Evolutionary conservation across 176 grass and related monocot genomes (phyloP).

Genomic region (Avena insularis): DNA sequence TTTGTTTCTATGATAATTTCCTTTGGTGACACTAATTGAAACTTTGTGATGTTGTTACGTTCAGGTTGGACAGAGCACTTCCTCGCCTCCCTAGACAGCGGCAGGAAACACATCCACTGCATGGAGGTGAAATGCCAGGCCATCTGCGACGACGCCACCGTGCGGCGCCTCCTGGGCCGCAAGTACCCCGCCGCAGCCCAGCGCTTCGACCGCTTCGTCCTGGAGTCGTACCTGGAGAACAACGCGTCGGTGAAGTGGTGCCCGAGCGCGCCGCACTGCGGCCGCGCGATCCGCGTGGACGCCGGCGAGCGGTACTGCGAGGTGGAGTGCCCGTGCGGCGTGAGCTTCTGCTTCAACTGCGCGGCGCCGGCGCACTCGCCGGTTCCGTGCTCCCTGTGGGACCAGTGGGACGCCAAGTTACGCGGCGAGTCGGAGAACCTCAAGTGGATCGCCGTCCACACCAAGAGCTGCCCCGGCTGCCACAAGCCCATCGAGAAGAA

Average conservation of each 20-base stretch:
- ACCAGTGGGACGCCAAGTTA: conserved; percentile 34
- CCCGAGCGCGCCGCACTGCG: conserved; percentile 24
- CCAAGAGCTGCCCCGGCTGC: conserved; percentile 28
- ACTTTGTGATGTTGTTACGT: background rate
- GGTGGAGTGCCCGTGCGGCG: conserved; percentile 27
- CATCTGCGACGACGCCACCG: conserved; percentile 4
- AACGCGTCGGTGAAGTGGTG: conserved; percentile 14
- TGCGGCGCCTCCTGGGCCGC: background rate
- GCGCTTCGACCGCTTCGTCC: conserved; percentile 1
- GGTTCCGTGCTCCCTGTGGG: conserved; percentile 5
- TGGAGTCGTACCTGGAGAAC: conserved; percentile 20
- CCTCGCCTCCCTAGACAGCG: background rate
- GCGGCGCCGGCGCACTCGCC: conserved; percentile 12
- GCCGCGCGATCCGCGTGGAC: conserved; percentile 21
- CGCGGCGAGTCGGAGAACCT: conserved; percentile 30
- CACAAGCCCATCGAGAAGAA: conserved; percentile 23
- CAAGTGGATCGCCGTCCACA: conserved; percentile 9
- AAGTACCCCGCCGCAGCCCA: background rate
- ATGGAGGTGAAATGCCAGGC: conserved; percentile 26
- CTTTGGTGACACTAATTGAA: background rate
- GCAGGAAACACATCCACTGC: conserved; percentile 23
- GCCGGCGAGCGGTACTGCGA: background rate
- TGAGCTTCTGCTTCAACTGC: conserved; percentile 33
- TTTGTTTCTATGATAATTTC: background rate
- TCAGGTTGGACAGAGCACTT: conserved; percentile 29